Conservation (phyloP, 306 rosid genomes). For the Rubus parviflorus region DNA sequence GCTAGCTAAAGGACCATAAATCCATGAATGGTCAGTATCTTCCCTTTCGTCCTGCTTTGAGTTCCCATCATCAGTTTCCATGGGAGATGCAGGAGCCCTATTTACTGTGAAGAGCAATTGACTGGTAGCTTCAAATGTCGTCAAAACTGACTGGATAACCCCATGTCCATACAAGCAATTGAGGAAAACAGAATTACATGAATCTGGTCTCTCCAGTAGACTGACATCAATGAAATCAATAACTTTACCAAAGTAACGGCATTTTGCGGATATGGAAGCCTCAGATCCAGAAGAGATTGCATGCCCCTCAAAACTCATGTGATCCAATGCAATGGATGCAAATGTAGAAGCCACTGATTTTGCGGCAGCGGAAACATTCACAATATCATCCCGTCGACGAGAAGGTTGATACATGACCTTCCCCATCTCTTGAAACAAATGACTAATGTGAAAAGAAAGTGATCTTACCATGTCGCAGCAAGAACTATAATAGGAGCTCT, state of each 20-base stretch:
- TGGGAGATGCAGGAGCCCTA: conserved; percentile 78
- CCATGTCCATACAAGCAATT: conserved; percentile 93
- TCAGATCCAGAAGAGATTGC: conserved; percentile 56
- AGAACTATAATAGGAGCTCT: conserved; percentile 63
- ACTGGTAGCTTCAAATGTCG: conserved; percentile 97
- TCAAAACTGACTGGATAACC: conserved; percentile 80
- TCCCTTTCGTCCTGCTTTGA: conserved; percentile 64
- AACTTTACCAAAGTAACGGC: conserved; percentile 90
- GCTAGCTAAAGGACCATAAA: conserved; percentile 84
- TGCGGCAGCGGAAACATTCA: conserved; percentile 72
- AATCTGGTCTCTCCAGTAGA: conserved; percentile 85
- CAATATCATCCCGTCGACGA: conserved; percentile 90
- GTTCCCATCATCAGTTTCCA: conserved; percentile 86
- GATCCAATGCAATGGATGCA: conserved; percentile 70
- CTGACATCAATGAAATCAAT: conserved; percentile 82
- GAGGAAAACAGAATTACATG: conserved; percentile 81
- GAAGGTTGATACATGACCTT: conserved; percentile 87
- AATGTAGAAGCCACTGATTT: conserved; percentile 83
- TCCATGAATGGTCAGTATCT: conserved; percentile 80
- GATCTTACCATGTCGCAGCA: conserved; percentile 88
- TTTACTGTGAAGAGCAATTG: conserved; percentile 80
- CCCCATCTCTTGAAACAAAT: conserved; percentile 94
- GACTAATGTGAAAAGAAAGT: conserved; percentile 86
- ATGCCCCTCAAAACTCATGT: conserved; percentile 82
- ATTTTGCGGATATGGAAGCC: conserved; percentile 71